phyloP scores from a whole-genome alignment of 148 eudicot genomes.

The Rhododendron henanense region DNA sequence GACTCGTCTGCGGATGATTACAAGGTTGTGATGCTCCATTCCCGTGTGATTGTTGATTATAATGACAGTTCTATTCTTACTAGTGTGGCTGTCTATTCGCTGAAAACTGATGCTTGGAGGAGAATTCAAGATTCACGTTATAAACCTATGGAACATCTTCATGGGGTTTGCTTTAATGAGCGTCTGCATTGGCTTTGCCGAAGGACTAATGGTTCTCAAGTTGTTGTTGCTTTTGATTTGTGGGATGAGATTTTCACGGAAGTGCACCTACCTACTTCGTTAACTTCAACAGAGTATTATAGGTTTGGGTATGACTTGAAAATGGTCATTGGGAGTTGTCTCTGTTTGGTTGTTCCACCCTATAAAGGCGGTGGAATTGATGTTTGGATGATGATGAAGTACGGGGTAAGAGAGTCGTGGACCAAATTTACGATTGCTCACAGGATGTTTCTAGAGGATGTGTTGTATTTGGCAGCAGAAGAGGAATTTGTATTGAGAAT shows the following conservation, averaged over 20 bases:
- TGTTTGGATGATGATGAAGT: background rate
- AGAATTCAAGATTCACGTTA: background rate
- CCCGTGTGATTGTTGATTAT: no score
- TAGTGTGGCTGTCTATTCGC: background rate
- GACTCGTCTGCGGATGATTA: background rate
- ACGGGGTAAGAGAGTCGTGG: background rate
- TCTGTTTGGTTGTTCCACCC: background rate
- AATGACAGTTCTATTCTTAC: no score
- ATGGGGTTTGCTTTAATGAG: background rate
- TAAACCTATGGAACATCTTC: background rate
- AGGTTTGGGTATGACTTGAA: no score
- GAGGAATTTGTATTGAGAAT: background rate
- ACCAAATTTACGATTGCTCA: background rate
- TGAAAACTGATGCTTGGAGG: background rate
- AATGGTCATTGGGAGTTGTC: background rate
- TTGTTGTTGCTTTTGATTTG: background rate
- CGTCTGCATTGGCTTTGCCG: background rate
- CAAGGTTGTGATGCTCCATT: background rate
- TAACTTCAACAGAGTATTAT: no score
- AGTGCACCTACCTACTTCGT: background rate
- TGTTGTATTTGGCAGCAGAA: background rate
- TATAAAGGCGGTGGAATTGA: background rate
- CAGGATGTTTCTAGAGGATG: background rate
- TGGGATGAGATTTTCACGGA: background rate
- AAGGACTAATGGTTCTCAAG: background rate